Evolutionary conservation across 768 basidiomycete species (phyloP), one percentile per base, ranked within the genome.

Genomic region (Fistulinella prunicolor): DNA sequence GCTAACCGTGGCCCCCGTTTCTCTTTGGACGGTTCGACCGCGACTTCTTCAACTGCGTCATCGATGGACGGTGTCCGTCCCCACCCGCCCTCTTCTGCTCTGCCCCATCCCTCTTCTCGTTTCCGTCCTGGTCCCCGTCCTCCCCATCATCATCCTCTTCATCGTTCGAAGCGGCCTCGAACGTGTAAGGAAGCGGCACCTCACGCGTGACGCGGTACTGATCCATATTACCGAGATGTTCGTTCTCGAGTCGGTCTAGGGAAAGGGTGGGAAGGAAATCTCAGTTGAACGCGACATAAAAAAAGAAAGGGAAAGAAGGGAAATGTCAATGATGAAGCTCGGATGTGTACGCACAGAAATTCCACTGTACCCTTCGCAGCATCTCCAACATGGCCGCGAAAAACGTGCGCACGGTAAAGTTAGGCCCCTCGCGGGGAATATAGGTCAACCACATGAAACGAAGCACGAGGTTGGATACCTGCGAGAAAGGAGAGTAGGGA

Each of bases 171-270:
- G 72, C 64, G 23, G 55, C 51, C 43, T 83, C 80, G 43, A 83
- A 72, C 3, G 70, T 69, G 65, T 94, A 94, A 2, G 89, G 91
- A 26, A 94, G 66, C 0, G 89, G 88, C 7, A 94, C 83, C 59
- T 96, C 90, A 24, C 85, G 76, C 1, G 89, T 92, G 23, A 89
- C 83, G 17, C 91, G 87, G 63, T 93, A 95, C 58, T 93, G 91
- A 78, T 94, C 93, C 66, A 91, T 81, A 65, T 94, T 94, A 74
- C 92, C 91, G n/a, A 94, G 72, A 52, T 95, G 93, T 70, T 95
- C 93, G 68, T 89, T 94, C 64, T 94, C 89, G 36, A 90, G 70
- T 55, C 88, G 86, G 63, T 80, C 85, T 89, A 46, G 20, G 26
- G 8, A 13, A 45, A 49, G 9, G n/a, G n/a, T n/a, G n/a, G n/a